Evolutionary conservation across 2,329 filamentous ascomycete genomes (phyloP).

Genomic region (Dryadomyces quercus-mongolicae): DNA sequence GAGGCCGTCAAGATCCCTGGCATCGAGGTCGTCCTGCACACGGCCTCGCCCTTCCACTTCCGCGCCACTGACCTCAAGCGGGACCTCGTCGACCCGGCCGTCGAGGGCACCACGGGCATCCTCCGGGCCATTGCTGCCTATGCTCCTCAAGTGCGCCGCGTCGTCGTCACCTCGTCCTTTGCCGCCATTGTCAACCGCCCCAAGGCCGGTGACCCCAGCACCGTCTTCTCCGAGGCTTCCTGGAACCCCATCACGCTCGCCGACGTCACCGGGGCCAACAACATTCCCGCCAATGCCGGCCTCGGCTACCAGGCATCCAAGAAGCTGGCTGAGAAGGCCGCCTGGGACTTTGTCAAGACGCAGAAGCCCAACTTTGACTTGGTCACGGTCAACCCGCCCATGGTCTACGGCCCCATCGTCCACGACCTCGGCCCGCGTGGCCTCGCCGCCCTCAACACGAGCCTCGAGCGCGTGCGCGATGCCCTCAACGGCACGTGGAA

Average conservation of each 20-base stretch:
- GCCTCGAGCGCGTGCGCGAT: slow-evolving; percentile 22
- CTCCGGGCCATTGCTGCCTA: slow-evolving; percentile 54
- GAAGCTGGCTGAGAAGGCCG: slow-evolving; percentile 37
- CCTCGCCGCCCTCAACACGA: slow-evolving; percentile 26
- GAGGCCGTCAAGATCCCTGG: slow-evolving; percentile 38
- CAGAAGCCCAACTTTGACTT: slow-evolving; percentile 35
- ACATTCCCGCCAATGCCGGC: slow-evolving; percentile 13
- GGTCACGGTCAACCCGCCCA: slow-evolving; percentile 40
- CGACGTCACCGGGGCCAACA: slow-evolving; percentile 19
- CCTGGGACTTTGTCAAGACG: slow-evolving; percentile 37
- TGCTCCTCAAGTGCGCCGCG: slow-evolving; percentile 51
- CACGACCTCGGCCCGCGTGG: slow-evolving; percentile 30
- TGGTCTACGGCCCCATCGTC: slow-evolving; percentile 41
- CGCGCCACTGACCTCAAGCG: slow-evolving; percentile 35
- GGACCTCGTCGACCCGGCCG: slow-evolving; percentile 45
- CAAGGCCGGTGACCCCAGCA: slow-evolving; percentile 23
- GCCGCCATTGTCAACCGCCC: slow-evolving; percentile 34
- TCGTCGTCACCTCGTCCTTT: slow-evolving; percentile 51
- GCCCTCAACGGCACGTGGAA: slow-evolving; percentile 39
- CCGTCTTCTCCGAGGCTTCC: slow-evolving; percentile 27
- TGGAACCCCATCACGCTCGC: slow-evolving; percentile 37
- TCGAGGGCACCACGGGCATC: slow-evolving; percentile 53
- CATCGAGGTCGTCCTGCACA: slow-evolving; percentile 46
- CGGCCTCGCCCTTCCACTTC: slow-evolving; percentile 48
- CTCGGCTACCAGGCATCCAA: slow-evolving; percentile 40